Conservation (phyloP, 2,329 filamentous ascomycete genomes). For the Venturia nashicola region DNA sequence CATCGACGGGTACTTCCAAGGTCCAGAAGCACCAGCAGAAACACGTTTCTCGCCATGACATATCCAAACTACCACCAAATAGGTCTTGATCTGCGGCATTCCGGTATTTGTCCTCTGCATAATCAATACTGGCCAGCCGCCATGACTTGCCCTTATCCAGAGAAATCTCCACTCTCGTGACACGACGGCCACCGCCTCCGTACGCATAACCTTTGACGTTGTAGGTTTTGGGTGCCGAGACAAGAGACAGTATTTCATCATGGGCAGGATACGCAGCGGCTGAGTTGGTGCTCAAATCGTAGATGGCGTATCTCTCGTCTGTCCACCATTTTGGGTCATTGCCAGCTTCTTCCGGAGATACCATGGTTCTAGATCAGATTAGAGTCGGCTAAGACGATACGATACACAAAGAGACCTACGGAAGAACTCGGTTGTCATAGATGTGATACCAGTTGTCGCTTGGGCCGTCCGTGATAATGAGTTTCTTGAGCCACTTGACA, state of each 20-base stretch:
- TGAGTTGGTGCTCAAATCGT: slow-evolving; percentile 81
- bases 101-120: slow-evolving; percentile 78
- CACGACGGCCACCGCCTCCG: slow-evolving; percentile 69
- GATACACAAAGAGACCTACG: slow-evolving; percentile 29
- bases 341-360: slow-evolving; percentile 69
- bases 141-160: slow-evolving; percentile 73
- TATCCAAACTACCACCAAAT: slow-evolving; percentile 66
- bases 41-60: slow-evolving; percentile 66
- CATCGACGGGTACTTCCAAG: slow-evolving; percentile 50
- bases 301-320: slow-evolving; percentile 86
- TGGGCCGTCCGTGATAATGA: slow-evolving; percentile 65
- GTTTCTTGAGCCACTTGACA: slow-evolving; percentile 81
- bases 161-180: slow-evolving; percentile 73
- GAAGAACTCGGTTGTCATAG: slow-evolving; percentile 82
- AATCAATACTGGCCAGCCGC: slow-evolving; percentile 64
- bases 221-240: slow-evolving; percentile 42
- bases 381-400: slow-evolving; percentile 1
- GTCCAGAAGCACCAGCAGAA: slow-evolving; percentile 96
- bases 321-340: slow-evolving; percentile 67
- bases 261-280: slow-evolving; percentile 71
- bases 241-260: slow-evolving; percentile 50
- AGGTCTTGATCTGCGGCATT: slow-evolving; percentile 49
- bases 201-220: slow-evolving; percentile 74
- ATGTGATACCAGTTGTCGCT: slow-evolving; percentile 95
- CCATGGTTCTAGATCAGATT: slow-evolving; percentile 45